Conservation (phyloP, 352 stramenopile species). For the Phytophthora tentaculata region DNA sequence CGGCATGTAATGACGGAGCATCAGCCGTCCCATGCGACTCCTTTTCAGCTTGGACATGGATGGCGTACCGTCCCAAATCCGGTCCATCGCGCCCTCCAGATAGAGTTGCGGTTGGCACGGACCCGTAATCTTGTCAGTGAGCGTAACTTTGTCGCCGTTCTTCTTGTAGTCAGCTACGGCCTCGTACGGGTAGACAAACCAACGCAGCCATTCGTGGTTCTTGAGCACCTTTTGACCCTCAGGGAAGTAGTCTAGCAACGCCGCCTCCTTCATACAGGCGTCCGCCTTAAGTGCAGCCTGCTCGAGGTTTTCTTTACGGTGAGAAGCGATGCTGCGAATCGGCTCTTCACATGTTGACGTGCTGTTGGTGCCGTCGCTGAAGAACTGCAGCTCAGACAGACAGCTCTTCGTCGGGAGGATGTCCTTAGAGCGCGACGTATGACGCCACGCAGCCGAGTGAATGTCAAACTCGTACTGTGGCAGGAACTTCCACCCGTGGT, state of each 20-base stretch:
- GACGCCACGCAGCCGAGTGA: slow-evolving; percentile 92
- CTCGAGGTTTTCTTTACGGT: slow-evolving; percentile 36
- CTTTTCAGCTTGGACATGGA: slow-evolving; percentile 37
- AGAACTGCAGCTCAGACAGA: slow-evolving; percentile 32
- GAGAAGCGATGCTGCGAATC: slow-evolving; percentile 26
- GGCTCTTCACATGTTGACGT: slow-evolving; percentile 13
- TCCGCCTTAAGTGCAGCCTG: slow-evolving; percentile 28
- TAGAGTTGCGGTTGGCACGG: slow-evolving; percentile 45
- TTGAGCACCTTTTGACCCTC: slow-evolving; percentile 33
- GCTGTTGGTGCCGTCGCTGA: slow-evolving; percentile 17
- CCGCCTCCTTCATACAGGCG: slow-evolving; percentile 36
- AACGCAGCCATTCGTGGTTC: slow-evolving; percentile 36
- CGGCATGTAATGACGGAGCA: slow-evolving; percentile 32
- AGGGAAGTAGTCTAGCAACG: slow-evolving; percentile 20
- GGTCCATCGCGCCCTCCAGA: slow-evolving; percentile 19
- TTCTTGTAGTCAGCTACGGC: slow-evolving; percentile 32
- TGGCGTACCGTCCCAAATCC: slow-evolving; percentile 31
- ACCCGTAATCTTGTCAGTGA: slow-evolving; percentile 36
- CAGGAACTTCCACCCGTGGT: slow-evolving; percentile 93
- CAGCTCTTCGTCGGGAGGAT: slow-evolving; percentile 18
- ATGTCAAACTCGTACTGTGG: slow-evolving; percentile 95
- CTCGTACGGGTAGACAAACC: slow-evolving; percentile 46
- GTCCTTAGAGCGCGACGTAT: slow-evolving; percentile 35
- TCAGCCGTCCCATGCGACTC: slow-evolving; percentile 29
- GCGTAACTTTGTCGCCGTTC: slow-evolving; percentile 21